These are phyloP conservation scores for Metschnikowia cerradonensis DNA, from an alignment of 805 yeast species.

Conservation along the genomic window DNA sequence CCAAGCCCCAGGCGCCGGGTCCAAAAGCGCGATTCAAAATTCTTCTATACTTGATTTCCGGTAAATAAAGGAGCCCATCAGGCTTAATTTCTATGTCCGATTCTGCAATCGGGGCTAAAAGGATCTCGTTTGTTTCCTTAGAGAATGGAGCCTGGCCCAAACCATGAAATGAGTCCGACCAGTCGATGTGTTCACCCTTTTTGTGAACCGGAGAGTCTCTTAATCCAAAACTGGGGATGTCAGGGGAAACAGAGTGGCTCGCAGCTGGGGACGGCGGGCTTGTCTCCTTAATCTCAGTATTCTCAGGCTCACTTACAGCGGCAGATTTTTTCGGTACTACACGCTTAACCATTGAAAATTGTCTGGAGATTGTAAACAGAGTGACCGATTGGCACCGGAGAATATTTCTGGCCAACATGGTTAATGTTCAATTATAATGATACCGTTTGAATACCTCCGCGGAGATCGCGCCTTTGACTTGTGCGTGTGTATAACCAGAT, in stretches of 20 bases:
- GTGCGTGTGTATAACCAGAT: background rate
- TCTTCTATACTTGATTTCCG: conserved; percentile 93
- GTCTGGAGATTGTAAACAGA: conserved; percentile 14
- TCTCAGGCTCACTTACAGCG: background rate
- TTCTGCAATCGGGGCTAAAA: conserved; percentile 58
- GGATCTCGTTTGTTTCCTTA: conserved; percentile 51
- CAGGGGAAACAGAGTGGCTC: background rate
- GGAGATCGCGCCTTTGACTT: background rate
- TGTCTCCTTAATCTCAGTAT: background rate
- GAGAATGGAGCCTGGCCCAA: conserved; percentile 77
- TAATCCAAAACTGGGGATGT: conserved; percentile 10
- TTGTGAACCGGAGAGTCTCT: conserved; percentile 23
- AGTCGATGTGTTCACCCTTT: conserved; percentile 43
- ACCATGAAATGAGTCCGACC: conserved; percentile 88
- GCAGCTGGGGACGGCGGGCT: background rate
- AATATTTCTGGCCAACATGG: conserved; percentile 6
- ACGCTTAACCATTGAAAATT: conserved; percentile 16
- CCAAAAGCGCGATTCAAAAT: conserved; percentile 89
- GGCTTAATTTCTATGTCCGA: conserved; percentile 91
- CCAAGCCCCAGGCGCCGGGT: conserved; percentile 98
- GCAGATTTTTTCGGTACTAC: conserved; percentile 11
- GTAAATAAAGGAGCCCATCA: conserved; percentile 86
- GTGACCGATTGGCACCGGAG: conserved; percentile 5
- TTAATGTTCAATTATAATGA: background rate
- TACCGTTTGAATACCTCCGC: background rate